Evolutionary conservation across 495 filamentous ascomycete genomes (phyloP).

Genomic region (Penicillium atrosanguineum): DNA sequence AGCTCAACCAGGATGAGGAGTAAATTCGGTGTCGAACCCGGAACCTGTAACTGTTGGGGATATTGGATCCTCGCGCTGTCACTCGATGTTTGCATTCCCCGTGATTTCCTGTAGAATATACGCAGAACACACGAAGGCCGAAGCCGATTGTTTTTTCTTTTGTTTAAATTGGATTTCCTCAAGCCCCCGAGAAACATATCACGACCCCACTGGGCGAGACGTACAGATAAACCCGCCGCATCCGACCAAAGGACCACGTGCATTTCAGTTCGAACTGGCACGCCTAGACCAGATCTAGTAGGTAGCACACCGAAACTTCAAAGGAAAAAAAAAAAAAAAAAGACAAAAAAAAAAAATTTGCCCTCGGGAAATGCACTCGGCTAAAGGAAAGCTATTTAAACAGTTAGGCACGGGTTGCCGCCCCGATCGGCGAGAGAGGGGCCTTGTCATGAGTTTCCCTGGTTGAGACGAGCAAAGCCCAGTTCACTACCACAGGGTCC

Average conservation of each 20-base stretch:
- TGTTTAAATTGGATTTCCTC: constrained; percentile 10
- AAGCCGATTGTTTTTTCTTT: constrained; percentile 22
- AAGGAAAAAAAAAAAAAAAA: too few relatives aligned
- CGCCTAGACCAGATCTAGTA: neutral
- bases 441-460: constrained; percentile 2
- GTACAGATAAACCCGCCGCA: neutral
- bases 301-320: neutral
- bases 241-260: neutral
- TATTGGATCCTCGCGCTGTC: constrained; percentile 11
- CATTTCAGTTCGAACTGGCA: neutral
- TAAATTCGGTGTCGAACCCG: constrained; percentile 23
- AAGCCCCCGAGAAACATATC: neutral
- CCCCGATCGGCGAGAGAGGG: constrained; percentile 6
- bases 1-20: constrained; percentile 44
- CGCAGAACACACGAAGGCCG: constrained; percentile 30
- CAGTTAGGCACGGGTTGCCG: neutral
- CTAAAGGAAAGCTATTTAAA: neutral
- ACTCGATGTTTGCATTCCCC: constrained; percentile 33
- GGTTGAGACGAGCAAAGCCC: neutral
- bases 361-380: neutral
- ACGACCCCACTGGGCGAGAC: neutral
- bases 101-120: constrained; percentile 38
- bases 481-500: neutral
- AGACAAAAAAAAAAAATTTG: too few relatives aligned
- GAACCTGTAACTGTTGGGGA: neutral